Evolutionary conservation across 176 grass and related monocot genomes (phyloP), one percentile per base, ranked within the genome.

Genomic region (Triticum aestivum): DNA sequence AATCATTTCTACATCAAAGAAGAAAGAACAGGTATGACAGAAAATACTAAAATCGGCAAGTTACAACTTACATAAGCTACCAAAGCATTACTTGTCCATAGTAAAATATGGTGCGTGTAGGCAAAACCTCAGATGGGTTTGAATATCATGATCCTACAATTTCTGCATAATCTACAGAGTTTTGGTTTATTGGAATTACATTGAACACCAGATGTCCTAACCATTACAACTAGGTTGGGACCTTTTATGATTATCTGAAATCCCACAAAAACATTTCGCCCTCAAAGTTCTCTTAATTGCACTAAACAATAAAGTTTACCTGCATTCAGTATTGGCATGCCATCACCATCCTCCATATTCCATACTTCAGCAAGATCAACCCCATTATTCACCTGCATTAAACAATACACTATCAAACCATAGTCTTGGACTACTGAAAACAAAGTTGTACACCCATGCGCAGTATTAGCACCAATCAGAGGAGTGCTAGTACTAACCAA

Each of bases 321-420:
- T 87, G 54, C 29, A 89, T 4, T 74, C 29, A 11, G 52, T 61
- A 58, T 76, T 87, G 72, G 21, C 18, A 73, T 79, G 35, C 17
- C 77, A 88, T 84, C 62, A 15, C 63, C 45, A 15, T 63, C 63
- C 65, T 92, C 92, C 86, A 88, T 82, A 85, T 88, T 92, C 86
- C 90, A 96, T n/a, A 99, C 81, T 79, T 93, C 80, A 90, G 30
- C 94, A 81, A 96, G 75, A 51, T 89, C 70, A 89, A 82, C 80
- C 69, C 92, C 92, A 23, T 63, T 61, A 59, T 90, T 93, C 74
- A 99, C 83, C 94, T 99, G 85, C 66, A 92, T 89, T 87, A 83
- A 99, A 73, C 29, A 85, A 85, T 54, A 83, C 34, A 85, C 8
- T 8, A 27, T 91, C 61, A 93, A 42, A 70, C 47, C 69, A 75